These are phyloP conservation scores for Podospora australis DNA, from an alignment of 495 filamentous ascomycete species.

Conservation along the genomic window DNA sequence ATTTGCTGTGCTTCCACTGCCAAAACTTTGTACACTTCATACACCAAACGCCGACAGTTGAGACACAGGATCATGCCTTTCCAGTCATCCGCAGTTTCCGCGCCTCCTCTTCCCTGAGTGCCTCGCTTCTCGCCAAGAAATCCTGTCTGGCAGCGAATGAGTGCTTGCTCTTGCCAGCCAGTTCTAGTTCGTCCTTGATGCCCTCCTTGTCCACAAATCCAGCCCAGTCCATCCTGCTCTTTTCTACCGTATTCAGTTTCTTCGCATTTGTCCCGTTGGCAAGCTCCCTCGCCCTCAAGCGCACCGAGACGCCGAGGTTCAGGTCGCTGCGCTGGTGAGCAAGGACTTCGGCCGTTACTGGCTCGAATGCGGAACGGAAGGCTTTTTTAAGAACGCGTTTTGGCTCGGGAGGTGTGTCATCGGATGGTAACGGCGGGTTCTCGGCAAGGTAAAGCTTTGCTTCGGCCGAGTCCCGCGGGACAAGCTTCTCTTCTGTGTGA, in stretches of 20 bases:
- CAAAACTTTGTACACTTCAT: no score
- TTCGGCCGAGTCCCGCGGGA: constrained; percentile 72
- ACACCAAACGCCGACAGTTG: no score
- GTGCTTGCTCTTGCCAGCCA: constrained; percentile 76
- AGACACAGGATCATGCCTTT: constrained; percentile 22
- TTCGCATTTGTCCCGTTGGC: constrained; percentile 50
- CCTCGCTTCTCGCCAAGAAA: constrained; percentile 79
- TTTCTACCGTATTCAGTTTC: constrained; percentile 95
- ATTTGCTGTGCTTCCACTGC: no score
- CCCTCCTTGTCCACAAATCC: constrained; percentile 88
- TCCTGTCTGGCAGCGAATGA: constrained; percentile 79
- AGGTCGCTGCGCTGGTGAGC: constrained; percentile 39
- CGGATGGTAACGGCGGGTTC: constrained; percentile 15
- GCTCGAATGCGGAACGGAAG: constrained; percentile 77
- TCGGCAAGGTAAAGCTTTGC: constrained; percentile 66
- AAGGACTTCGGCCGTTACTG: constrained; percentile 44
- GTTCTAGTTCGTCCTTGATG: constrained; percentile 81
- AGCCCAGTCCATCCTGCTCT: constrained; percentile 91
- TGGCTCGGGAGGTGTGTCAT: constrained; percentile 19
- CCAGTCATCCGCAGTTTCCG: constrained; percentile 55
- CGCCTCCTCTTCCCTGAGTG: constrained; percentile 67
- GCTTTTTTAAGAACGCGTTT: constrained; percentile 61
- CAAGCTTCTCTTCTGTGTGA: constrained; percentile 74
- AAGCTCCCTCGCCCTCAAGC: constrained; percentile 33
- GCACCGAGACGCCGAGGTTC: constrained; percentile 39